Conservation (phyloP, 1,284 basidiomycete species). For the Moesziomyces aphidis region DNA sequence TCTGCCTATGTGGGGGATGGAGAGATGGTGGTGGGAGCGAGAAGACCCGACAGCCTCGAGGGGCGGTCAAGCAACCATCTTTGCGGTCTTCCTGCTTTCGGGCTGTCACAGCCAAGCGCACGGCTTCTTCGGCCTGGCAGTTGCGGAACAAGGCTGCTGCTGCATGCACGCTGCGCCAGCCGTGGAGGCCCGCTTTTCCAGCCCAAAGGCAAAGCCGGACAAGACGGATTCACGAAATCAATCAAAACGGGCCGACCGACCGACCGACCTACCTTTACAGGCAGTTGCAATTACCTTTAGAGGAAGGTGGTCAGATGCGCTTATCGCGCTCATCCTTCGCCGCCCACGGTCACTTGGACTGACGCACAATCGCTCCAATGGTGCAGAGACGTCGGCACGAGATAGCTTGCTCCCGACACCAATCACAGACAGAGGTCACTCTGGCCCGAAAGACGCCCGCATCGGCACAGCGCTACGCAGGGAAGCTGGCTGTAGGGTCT, state of each 20-base stretch:
- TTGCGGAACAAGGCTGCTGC: conserved; percentile 2
- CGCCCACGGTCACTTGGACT: too few relatives aligned
- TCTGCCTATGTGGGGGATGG: neutral
- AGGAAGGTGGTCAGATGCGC: conserved; percentile 33
- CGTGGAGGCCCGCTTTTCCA: conserved; percentile 17
- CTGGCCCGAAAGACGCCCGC: too few relatives aligned
- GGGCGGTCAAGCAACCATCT: too few relatives aligned
- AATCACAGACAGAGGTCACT: too few relatives aligned
- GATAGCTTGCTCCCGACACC: too few relatives aligned
- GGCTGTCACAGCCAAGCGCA: too few relatives aligned
- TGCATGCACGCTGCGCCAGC: conserved; percentile 12
- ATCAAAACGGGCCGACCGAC: too few relatives aligned
- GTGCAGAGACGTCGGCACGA: too few relatives aligned
- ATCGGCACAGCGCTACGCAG: too few relatives aligned
- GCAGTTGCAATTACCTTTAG: conserved; percentile 48
- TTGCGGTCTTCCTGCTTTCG: too few relatives aligned
- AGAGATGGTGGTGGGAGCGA: conserved; percentile 10
- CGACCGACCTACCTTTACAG: conserved; percentile 39
- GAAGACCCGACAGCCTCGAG: neutral
- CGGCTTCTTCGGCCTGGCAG: neutral
- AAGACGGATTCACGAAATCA: conserved; percentile 8
- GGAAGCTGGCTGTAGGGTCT: neutral
- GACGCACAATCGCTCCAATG: neutral
- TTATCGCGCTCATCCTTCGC: conserved; percentile 16
- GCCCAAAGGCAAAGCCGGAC: conserved; percentile 22